phyloP scores from a whole-genome alignment of 768 basidiomycete species.

The Amanita molliuscula region DNA sequence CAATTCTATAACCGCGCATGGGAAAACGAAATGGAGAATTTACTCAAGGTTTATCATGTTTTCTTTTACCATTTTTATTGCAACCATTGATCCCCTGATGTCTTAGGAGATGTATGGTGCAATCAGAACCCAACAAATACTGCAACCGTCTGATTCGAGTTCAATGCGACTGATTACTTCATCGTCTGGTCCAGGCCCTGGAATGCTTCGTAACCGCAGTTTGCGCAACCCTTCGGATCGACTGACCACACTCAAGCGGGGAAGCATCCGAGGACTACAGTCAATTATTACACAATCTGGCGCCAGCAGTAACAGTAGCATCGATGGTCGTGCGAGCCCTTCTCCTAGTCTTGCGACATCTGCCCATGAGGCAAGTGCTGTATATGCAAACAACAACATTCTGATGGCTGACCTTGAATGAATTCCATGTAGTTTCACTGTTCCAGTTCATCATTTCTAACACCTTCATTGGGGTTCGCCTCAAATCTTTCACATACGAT shows the following conservation, averaged over 20 bases:
- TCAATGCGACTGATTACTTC: conserved; percentile 38
- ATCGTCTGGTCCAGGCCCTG: conserved; percentile 46
- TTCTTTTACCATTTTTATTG: neutral
- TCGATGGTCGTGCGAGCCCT: conserved; percentile 87
- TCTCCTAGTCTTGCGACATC: conserved; percentile 92
- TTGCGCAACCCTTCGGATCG: conserved; percentile 63
- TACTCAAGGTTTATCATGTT: conserved; percentile 58
- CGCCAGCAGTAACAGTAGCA: conserved; percentile 68
- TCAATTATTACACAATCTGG: conserved; percentile 63
- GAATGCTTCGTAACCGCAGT: conserved; percentile 58
- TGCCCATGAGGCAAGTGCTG: conserved; percentile 56
- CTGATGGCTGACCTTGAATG: neutral
- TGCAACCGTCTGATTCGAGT: conserved; percentile 61
- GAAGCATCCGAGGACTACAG: conserved; percentile 83
- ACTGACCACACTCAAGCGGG: conserved; percentile 72
- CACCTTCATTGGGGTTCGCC: conserved; percentile 91
- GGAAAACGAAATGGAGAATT: conserved; percentile 78
- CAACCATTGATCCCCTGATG: conserved; percentile 1
- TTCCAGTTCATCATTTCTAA: conserved; percentile 60
- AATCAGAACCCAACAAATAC: conserved; percentile 83
- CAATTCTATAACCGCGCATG: conserved; percentile 55
- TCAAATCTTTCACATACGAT: conserved; percentile 94
- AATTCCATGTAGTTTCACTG: conserved; percentile 1
- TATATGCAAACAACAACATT: neutral
- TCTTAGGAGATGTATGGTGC: conserved; percentile 87